These are phyloP conservation scores for Saturnispora kantuleensis DNA, from an alignment of 805 yeast species.

Conservation along the genomic window DNA sequence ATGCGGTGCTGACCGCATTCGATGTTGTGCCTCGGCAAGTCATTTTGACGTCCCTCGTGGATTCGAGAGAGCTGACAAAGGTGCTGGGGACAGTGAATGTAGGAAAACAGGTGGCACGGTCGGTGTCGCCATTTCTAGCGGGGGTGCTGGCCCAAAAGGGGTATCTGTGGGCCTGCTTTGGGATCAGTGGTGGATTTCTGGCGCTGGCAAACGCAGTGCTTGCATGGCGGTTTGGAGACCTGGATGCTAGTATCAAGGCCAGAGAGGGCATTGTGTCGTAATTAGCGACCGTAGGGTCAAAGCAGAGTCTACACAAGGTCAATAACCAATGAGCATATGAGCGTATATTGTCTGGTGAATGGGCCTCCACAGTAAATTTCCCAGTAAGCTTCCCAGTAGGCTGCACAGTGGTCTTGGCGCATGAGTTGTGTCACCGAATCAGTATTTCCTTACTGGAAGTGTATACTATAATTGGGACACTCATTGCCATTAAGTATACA, in stretches of 20 bases:
- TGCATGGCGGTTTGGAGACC: constrained; percentile 31
- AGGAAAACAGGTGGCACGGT: constrained; percentile 75
- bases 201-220: constrained; percentile 39
- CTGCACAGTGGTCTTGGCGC: too few species aligned
- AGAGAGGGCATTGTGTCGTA: constrained; percentile 11
- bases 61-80: constrained; percentile 52
- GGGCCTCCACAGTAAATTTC: too few species aligned
- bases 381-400: too few species aligned
- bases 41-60: constrained; percentile 57
- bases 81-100: constrained; percentile 83
- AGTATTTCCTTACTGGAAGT: too few species aligned
- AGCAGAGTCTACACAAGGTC: too few species aligned
- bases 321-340: too few species aligned
- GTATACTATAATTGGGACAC: too few species aligned
- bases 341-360: too few species aligned
- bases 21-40: constrained; percentile 91
- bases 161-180: constrained; percentile 38
- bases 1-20: constrained; percentile 65
- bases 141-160: constrained; percentile 57
- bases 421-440: too few species aligned
- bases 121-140: constrained; percentile 72
- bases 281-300: too few species aligned
- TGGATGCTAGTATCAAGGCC: constrained; percentile 27
- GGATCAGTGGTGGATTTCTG: constrained; percentile 41
- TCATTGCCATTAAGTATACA: not conserved